Evolutionary conservation across 2,329 filamentous ascomycete species (phyloP).

Genomic region (Pyrenochaeta sp.): DNA sequence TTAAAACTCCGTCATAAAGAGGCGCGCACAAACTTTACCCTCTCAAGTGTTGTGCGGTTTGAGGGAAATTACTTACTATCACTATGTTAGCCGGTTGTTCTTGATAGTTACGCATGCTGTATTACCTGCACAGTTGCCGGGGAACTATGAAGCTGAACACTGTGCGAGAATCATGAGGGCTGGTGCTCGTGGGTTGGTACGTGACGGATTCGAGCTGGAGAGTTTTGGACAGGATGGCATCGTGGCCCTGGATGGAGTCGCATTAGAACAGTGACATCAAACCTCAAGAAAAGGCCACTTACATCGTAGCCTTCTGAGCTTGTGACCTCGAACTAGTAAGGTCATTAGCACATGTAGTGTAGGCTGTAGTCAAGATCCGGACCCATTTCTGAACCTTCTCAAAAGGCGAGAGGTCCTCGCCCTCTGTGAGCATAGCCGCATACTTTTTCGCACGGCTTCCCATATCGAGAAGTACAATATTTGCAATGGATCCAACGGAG

Average conservation of each 20-base stretch:
- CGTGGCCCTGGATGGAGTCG: constrained; percentile 37
- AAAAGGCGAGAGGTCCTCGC: constrained; percentile 21
- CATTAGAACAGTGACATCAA: constrained; percentile 9
- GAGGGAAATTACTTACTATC: not conserved
- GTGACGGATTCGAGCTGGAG: constrained; percentile 48
- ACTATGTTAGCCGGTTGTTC: not conserved
- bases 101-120: not conserved
- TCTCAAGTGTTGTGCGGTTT: not conserved
- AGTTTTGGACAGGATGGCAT: constrained; percentile 37
- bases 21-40: not conserved
- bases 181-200: constrained; percentile 30
- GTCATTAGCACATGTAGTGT: constrained; percentile 4
- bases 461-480: constrained; percentile 7
- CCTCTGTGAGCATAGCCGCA: constrained; percentile 1
- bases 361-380: not conserved
- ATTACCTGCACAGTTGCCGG: constrained; percentile 55
- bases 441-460: constrained; percentile 5
- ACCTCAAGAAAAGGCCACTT: constrained; percentile 1
- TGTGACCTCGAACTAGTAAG: constrained; percentile 32
- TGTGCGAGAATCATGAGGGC: constrained; percentile 47
- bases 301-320: constrained; percentile 35
- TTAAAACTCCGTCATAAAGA: not conserved
- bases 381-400: constrained; percentile 34
- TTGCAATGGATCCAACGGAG: not conserved
- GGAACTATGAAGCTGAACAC: constrained; percentile 58